A percentile compares a stretch with the other conserved stretches of the same genome.
Conservation (phyloP, 169 alveolate species). For the Amoebophrya sp. region DNA sequence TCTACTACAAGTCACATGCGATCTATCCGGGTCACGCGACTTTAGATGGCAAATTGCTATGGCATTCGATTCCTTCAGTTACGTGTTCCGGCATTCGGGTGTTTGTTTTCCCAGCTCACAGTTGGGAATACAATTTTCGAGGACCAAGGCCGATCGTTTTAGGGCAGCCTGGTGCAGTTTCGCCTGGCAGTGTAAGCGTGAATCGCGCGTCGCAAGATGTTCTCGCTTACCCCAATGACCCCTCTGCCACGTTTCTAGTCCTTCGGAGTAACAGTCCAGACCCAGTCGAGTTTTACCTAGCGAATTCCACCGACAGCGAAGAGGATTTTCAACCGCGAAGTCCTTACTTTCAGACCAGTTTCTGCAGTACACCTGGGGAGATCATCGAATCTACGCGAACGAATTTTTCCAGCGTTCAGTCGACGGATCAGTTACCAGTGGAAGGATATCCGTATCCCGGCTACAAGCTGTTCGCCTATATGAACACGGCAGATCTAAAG, state of each 20-base stretch:
- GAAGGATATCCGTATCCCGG: neutral
- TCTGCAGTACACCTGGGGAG: neutral
- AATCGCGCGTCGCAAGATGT: neutral
- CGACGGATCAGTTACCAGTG: neutral
- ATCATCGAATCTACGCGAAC: neutral
- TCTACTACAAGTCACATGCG: neutral
- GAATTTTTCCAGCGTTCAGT: neutral
- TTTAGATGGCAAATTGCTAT: neutral
- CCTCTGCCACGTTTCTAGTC: neutral
- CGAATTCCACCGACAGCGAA: neutral
- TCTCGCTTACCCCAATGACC: neutral
- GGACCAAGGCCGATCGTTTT: neutral
- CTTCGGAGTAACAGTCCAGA: neutral
- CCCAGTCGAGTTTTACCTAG: neutral
- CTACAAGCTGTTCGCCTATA: constrained; percentile 6
- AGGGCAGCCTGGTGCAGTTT: neutral
- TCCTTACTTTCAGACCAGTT: neutral
- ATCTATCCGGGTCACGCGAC: constrained; percentile 15
- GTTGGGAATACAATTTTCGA: neutral
- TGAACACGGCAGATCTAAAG: neutral
- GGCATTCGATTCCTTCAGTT: neutral
- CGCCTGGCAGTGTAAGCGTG: neutral
- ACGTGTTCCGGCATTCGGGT: neutral
- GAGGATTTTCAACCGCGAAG: neutral
- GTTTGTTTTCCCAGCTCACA: constrained; percentile 4